Base-by-base conservation (phyloP, 1,139 yeast genomes). In the Taiozyma onychis region DNA sequence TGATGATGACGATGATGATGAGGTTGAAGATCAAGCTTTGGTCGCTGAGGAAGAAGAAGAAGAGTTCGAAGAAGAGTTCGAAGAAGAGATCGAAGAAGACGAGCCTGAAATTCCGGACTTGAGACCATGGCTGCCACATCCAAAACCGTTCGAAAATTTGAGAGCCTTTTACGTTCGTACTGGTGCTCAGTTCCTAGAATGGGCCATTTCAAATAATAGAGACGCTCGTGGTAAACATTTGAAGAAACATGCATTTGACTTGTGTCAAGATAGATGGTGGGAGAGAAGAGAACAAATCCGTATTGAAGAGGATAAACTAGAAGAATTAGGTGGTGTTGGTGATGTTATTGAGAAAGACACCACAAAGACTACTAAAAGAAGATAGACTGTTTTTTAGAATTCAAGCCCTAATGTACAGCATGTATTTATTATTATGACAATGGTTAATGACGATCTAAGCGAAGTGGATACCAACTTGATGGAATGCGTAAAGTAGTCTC, bases 221-320 rank as follows among this genome's bases (percentile, higher is more conserved):
- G 93, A 88, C 51, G 84, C 89, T n/a, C 80, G 95, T 60, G 98
- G 97, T 50, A 93, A 93, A 66, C 85, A 88, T 61, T 77, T 93
- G 67, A 90, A 91, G 71, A 85, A 87, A 53, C 86, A 88, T 42
- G 87, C 97, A 0, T 93, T 93, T 66, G 97, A 90, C 58, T 70
- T 91, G 54, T 86, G 95, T 66, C 96, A 91, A 69, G 95, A 85
- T 57, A 80, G 98, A 71, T 93, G 96, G 95, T 93, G 98, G 98
- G 98, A 93, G 66, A 85, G 98, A 72, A 83, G 98, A 71, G 98
- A 93, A 64, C 95, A 85, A 60, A 84, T 91, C 26, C 83, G 96
- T 63, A 77, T 82, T 41, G 88, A 89, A 45, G 99, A 93, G 69
- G 98, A 91, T 60, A 81, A 81, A 63, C 71, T 88, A 64, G 98